Percentiles rank a stretch among this genome's conserved stretches.
These are phyloP conservation scores for Cytospora piceicola DNA, from an alignment of 2,329 filamentous ascomycete genomes.

Conservation along the genomic window DNA sequence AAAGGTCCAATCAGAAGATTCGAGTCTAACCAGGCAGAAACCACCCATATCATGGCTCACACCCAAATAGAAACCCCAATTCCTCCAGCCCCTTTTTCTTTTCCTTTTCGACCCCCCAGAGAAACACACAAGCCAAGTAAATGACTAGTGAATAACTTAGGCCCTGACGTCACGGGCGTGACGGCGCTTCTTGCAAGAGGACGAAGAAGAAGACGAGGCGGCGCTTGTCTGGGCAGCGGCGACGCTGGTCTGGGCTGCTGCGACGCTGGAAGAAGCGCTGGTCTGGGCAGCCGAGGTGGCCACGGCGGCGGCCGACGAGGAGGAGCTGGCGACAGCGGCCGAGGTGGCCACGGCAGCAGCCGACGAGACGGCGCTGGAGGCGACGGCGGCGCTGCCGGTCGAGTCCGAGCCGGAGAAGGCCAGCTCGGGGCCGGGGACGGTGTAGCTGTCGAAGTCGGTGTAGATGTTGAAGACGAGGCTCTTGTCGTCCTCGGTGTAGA, in stretches of 20 bases:
- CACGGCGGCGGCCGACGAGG: conserved; percentile 10
- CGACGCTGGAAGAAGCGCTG: conserved; percentile 7
- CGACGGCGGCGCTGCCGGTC: conserved; percentile 30
- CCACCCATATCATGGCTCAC: neutral
- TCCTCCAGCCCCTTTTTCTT: neutral
- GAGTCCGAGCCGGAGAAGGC: conserved; percentile 32
- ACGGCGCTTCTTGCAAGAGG: conserved; percentile 26
- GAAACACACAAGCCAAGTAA: neutral
- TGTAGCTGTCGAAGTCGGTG: conserved; percentile 32
- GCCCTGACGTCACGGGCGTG: conserved; percentile 27
- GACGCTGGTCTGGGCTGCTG: conserved; percentile 16
- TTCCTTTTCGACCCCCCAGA: neutral
- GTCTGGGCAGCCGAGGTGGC: too few species aligned
- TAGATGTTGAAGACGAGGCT: conserved; percentile 38
- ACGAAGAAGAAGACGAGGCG: too few species aligned
- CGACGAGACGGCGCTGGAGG: conserved; percentile 30
- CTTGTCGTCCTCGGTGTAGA: conserved; percentile 33
- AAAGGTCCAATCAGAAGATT: conserved; percentile 19
- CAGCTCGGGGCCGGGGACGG: conserved; percentile 37
- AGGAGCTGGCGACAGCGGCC: conserved; percentile 7
- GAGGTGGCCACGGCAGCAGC: conserved; percentile 27
- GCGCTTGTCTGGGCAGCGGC: neutral
- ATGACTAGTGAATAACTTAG: conserved; percentile 1
- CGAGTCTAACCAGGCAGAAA: neutral
- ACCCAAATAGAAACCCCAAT: neutral